These are phyloP conservation scores for Allium fistulosum DNA, from an alignment of 106 monocot species.

Conservation along the genomic window DNA sequence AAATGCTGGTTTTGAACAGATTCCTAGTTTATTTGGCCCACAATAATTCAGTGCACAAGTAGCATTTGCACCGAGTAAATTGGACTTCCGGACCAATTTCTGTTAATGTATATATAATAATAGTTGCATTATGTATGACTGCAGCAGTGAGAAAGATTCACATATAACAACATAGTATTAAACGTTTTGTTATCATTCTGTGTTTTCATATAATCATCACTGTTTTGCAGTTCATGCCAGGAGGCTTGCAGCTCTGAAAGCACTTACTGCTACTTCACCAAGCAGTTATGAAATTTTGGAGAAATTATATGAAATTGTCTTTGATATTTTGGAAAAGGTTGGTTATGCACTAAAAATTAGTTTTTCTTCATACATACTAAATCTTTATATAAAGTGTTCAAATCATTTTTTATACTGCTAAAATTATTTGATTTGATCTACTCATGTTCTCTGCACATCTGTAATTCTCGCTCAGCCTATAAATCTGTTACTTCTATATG, in stretches of 20 bases:
- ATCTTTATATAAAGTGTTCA: too few relatives aligned
- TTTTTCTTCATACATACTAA: not conserved
- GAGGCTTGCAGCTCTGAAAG: conserved; percentile 92
- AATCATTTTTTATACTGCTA: not conserved
- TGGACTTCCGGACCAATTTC: too few relatives aligned
- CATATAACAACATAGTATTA: not conserved
- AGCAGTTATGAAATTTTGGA: conserved; percentile 58
- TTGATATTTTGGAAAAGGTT: conserved; percentile 95
- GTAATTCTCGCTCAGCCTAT: too few relatives aligned
- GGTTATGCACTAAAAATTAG: not conserved
- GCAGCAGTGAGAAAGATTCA: not conserved
- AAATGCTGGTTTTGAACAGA: too few relatives aligned
- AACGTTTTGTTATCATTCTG: not conserved
- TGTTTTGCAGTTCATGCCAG: conserved; percentile 90
- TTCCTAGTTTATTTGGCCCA: too few relatives aligned
- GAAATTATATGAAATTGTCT: conserved; percentile 95
- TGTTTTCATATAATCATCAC: not conserved
- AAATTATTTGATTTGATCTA: not conserved
- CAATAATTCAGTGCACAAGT: too few relatives aligned
- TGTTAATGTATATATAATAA: not conserved
- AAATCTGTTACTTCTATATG: too few relatives aligned
- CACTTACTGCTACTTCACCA: conserved; percentile 70
- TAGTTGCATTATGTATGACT: not conserved
- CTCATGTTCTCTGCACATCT: not conserved
- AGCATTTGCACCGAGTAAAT: too few relatives aligned